Evolutionary conservation across 169 alveolate genomes (phyloP).

Genomic region (Eimeria acervulina): DNA sequence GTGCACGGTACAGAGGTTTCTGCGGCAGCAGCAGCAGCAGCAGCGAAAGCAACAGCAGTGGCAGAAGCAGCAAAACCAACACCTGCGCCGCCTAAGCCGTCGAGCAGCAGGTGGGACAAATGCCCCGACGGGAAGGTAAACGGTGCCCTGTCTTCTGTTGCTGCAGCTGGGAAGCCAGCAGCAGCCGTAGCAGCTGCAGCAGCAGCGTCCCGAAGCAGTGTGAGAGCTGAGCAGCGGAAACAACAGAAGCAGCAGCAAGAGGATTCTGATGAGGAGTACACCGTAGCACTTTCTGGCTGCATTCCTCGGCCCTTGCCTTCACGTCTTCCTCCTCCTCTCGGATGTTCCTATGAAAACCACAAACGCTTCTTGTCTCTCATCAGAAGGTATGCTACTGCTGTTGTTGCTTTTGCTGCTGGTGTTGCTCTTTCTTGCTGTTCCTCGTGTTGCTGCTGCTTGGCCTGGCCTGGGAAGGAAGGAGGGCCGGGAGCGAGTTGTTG

Average conservation of each 20-base stretch:
- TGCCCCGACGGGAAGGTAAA: background rate
- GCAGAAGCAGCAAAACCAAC: background rate
- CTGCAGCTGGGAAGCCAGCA: background rate
- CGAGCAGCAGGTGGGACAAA: constrained; percentile 1
- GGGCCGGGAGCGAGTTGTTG: background rate
- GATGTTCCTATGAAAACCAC: constrained; percentile 26
- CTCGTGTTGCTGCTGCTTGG: background rate
- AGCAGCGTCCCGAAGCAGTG: background rate
- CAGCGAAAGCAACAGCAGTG: background rate
- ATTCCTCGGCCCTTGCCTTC: constrained; percentile 10
- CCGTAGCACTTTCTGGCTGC: background rate
- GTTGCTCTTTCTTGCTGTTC: background rate
- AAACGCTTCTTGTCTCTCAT: background rate
- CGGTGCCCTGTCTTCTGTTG: background rate
- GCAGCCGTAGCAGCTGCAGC: background rate
- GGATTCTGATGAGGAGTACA: constrained; percentile 16
- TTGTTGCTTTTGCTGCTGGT: background rate
- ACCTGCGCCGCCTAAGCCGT: background rate
- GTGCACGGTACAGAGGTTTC: background rate
- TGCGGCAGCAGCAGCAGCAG: background rate
- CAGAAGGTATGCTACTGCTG: background rate
- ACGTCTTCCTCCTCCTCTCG: background rate
- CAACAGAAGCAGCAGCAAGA: background rate
- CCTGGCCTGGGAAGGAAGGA: background rate
- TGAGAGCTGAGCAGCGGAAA: background rate